Percentiles rank a stretch among this genome's conserved stretches.
phyloP scores from a whole-genome alignment of 2,329 filamentous ascomycete genomes.

The Exophiala xenobiotica region DNA sequence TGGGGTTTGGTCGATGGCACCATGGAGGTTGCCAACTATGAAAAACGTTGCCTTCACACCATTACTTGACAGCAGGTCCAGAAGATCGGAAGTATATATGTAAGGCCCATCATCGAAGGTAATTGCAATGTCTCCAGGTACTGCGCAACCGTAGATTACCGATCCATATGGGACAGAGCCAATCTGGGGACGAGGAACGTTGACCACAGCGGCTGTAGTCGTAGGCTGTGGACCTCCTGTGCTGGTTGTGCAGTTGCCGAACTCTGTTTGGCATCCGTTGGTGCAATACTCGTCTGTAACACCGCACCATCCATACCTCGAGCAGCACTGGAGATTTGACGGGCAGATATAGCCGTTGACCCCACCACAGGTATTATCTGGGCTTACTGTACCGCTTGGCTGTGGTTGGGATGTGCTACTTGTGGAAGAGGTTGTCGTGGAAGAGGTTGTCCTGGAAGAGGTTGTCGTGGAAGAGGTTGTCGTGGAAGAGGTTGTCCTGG shows the following conservation, averaged over 20 bases:
- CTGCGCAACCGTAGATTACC: slow-evolving; percentile 42
- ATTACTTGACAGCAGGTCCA: slow-evolving; percentile 60
- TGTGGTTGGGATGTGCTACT: not conserved
- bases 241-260: not conserved
- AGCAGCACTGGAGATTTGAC: slow-evolving; percentile 16
- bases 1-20: slow-evolving; percentile 40
- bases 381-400: not conserved
- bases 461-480: not conserved
- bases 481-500: not conserved
- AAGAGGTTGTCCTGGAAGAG: not conserved
- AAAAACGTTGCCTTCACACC: slow-evolving; percentile 67
- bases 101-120: slow-evolving; percentile 68
- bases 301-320: slow-evolving; percentile 11
- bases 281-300: slow-evolving; percentile 21
- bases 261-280: slow-evolving; percentile 20
- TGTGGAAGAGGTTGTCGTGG: not conserved
- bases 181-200: slow-evolving; percentile 1
- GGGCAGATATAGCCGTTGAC: not conserved
- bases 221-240: not conserved
- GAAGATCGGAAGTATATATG: slow-evolving; percentile 59
- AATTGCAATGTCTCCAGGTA: slow-evolving; percentile 60
- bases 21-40: slow-evolving; percentile 52
- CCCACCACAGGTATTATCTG: not conserved
- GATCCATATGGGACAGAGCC: slow-evolving; percentile 40
- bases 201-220: not conserved